These are phyloP conservation scores for Truncatella angustata DNA, from an alignment of 2,329 filamentous ascomycete species.

Conservation along the genomic window DNA sequence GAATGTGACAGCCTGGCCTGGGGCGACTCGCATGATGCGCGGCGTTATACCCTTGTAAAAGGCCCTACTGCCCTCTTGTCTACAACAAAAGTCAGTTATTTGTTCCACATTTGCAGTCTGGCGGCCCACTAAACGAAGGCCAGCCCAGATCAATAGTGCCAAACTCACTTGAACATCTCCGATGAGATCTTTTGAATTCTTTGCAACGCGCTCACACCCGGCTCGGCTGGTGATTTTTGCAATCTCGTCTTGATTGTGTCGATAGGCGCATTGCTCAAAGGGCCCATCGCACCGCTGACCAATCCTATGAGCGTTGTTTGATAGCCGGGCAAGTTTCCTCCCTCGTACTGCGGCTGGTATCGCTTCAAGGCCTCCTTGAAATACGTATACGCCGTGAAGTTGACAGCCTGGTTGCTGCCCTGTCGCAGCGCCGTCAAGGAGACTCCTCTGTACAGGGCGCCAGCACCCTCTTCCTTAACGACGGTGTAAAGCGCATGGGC, in stretches of 20 bases:
- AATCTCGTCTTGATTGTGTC: conserved; percentile 98
- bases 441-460: conserved; percentile 89
- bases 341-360: conserved; percentile 67
- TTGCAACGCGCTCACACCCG: conserved; percentile 75
- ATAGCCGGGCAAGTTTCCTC: conserved; percentile 70
- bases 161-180: conserved; percentile 75
- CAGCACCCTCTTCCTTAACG: conserved; percentile 82
- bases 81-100: conserved; percentile 33
- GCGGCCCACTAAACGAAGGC: not conserved
- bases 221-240: conserved; percentile 82
- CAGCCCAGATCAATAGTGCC: not conserved
- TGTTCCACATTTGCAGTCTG: too few relatives aligned
- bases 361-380: conserved; percentile 77
- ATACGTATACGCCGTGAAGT: conserved; percentile 97
- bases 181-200: conserved; percentile 76
- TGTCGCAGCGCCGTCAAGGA: conserved; percentile 90
- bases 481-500: conserved; percentile 83
- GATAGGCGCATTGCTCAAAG: conserved; percentile 94
- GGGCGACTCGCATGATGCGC: conserved; percentile 93
- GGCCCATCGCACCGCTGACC: conserved; percentile 90
- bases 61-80: conserved; percentile 87
- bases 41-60: conserved; percentile 99
- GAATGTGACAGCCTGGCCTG: conserved; percentile 80
- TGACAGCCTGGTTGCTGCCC: conserved; percentile 96
- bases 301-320: conserved; percentile 91